Percentiles rank a stretch among this genome's conserved stretches.
These are phyloP conservation scores for Quercus rubra DNA, from an alignment of 306 rosid species.

Conservation along the genomic window DNA sequence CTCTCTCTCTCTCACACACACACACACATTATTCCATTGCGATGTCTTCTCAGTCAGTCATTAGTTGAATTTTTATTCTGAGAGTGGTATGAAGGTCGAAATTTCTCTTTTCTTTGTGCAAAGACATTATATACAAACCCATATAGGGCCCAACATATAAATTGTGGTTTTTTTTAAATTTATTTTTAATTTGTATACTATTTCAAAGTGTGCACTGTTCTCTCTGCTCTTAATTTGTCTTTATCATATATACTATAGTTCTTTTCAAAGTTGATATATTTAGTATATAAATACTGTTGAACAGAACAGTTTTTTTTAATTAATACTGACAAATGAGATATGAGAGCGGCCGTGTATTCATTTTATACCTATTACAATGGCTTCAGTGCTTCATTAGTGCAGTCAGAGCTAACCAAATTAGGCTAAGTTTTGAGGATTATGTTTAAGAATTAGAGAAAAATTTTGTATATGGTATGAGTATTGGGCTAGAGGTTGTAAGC, in stretches of 20 bases:
- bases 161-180: not conserved
- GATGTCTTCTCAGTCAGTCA: not conserved
- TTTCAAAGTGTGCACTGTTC: too few species aligned
- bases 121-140: not conserved
- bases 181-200: too few species aligned
- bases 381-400: not conserved
- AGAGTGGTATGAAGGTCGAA: not conserved
- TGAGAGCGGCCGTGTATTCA: not conserved
- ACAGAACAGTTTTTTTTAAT: not conserved
- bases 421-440: not conserved
- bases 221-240: not conserved
- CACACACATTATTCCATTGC: not conserved
- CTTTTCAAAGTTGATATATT: not conserved
- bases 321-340: not conserved
- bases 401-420: not conserved
- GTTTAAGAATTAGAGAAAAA: not conserved
- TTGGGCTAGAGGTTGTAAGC: not conserved
- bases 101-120: not conserved
- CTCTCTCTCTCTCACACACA: not conserved
- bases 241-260: not conserved
- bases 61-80: not conserved
- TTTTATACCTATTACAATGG: not conserved
- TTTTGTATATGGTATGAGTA: not conserved
- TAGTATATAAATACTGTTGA: not conserved
- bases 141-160: not conserved